Percentiles rank a stretch among this genome's conserved stretches.
Conservation (phyloP, 805 yeast genomes). For the Brettanomyces custersianus region DNA sequence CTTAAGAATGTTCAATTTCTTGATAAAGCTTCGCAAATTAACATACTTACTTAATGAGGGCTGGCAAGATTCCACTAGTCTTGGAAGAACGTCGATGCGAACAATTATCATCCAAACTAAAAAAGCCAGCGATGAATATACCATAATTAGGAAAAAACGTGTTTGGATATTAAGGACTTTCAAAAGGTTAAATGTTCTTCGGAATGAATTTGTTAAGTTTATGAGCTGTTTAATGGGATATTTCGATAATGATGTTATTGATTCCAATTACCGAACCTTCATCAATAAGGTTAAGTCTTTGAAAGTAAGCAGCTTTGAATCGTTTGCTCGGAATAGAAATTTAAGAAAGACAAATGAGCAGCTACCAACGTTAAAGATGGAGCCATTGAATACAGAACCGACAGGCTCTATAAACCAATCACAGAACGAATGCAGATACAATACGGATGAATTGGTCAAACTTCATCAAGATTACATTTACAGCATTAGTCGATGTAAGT, state of each 20-base stretch:
- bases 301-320: conserved; percentile 3
- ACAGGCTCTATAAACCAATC: not conserved
- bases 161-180: conserved; percentile 16
- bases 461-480: conserved; percentile 26
- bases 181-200: conserved; percentile 28
- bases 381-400: not conserved
- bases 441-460: conserved; percentile 41
- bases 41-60: conserved; percentile 39
- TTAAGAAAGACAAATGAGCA: not conserved
- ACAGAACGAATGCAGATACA: conserved; percentile 12
- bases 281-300: conserved; percentile 16
- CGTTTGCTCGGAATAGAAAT: conserved; percentile 7
- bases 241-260: conserved; percentile 39
- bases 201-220: conserved; percentile 33
- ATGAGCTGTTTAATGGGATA: conserved; percentile 31
- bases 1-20: conserved; percentile 71
- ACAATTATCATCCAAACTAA: conserved; percentile 9
- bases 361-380: not conserved
- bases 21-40: conserved; percentile 71
- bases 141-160: conserved; percentile 9
- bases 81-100: conserved; percentile 21
- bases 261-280: conserved; percentile 24
- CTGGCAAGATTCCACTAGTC: conserved; percentile 34
- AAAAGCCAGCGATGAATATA: not conserved
- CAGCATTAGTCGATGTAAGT: conserved; percentile 28